Conservation (phyloP, 768 basidiomycete species). For the Daedaleopsis sinensis region DNA sequence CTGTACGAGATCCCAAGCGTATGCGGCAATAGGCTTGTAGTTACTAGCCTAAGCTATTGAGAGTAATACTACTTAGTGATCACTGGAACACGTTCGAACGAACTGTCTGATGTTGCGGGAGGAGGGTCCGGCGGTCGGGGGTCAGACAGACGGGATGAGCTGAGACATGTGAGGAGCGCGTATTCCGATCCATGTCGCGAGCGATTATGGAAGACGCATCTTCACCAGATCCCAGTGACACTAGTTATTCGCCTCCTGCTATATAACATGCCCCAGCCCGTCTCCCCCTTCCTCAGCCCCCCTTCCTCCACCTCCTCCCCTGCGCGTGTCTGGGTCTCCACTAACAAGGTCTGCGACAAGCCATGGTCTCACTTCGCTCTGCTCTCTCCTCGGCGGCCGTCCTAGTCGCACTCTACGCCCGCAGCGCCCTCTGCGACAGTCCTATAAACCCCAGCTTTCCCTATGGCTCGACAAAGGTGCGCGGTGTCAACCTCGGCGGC, state of each 20-base stretch:
- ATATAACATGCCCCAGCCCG: not conserved
- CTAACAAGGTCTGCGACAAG: not conserved
- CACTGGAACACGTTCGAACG: no score
- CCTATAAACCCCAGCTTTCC: constrained; percentile 61
- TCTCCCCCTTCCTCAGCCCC: not conserved
- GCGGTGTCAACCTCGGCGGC: constrained; percentile 83
- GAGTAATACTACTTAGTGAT: no score
- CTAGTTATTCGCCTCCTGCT: not conserved
- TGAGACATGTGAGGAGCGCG: no score
- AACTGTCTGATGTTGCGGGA: no score
- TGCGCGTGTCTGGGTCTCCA: constrained; percentile 7
- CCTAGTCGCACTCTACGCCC: constrained; percentile 33
- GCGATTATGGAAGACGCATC: no score
- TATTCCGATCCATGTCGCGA: no score
- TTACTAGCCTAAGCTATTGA: no score
- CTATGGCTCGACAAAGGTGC: constrained; percentile 73
- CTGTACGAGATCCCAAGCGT: no score
- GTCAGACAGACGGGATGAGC: no score
- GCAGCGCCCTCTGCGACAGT: constrained; percentile 24
- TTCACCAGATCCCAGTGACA: no score
- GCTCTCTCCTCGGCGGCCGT: constrained; percentile 18
- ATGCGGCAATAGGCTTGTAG: no score
- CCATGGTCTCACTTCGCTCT: constrained; percentile 23
- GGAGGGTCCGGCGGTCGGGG: no score
- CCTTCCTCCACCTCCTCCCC: not conserved